Evolutionary conservation across 306 rosid genomes (phyloP).

Genomic region (Quercus suber): DNA sequence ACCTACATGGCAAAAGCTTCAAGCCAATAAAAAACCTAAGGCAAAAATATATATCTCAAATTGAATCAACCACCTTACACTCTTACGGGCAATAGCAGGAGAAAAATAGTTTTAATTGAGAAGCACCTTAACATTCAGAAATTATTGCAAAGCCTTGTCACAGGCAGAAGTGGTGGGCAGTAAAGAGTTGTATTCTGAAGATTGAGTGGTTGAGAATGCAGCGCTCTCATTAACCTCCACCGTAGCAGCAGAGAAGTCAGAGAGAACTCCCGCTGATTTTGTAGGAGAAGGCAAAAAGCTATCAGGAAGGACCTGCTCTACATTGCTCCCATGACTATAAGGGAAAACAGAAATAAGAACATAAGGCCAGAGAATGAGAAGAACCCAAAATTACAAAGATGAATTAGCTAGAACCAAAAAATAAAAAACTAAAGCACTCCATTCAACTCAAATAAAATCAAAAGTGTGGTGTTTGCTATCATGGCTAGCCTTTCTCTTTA

Average conservation of each 20-base stretch:
- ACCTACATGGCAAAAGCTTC: slow-evolving; percentile 55
- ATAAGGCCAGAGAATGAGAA: slow-evolving; percentile 11
- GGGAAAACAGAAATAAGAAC: not conserved
- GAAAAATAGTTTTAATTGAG: slow-evolving; percentile 14
- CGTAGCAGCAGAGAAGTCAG: slow-evolving; percentile 35
- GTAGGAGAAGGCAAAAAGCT: slow-evolving; percentile 79
- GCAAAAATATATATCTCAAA: slow-evolving; percentile 24
- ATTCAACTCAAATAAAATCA: not conserved
- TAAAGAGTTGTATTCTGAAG: slow-evolving; percentile 32
- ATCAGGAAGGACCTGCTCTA: slow-evolving; percentile 82
- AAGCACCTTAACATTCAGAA: slow-evolving; percentile 48
- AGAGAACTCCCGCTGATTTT: slow-evolving; percentile 46
- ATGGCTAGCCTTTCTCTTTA: not conserved
- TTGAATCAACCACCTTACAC: slow-evolving; percentile 17
- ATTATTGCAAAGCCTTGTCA: slow-evolving; percentile 40
- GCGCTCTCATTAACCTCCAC: slow-evolving; percentile 33
- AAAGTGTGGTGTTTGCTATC: not conserved
- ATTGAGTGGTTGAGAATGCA: slow-evolving; percentile 17
- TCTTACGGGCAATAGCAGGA: not conserved
- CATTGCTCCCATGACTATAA: slow-evolving; percentile 37
- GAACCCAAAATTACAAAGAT: not conserved
- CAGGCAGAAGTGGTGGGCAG: slow-evolving; percentile 27
- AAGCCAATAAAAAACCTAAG: slow-evolving; percentile 31
- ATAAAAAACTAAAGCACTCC: not conserved
- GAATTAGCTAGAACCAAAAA: not conserved